Percentiles rank a stretch among this genome's conserved stretches.
These are phyloP conservation scores for Beverwykella pulmonaria DNA, from an alignment of 495 filamentous ascomycete species.

Conservation along the genomic window DNA sequence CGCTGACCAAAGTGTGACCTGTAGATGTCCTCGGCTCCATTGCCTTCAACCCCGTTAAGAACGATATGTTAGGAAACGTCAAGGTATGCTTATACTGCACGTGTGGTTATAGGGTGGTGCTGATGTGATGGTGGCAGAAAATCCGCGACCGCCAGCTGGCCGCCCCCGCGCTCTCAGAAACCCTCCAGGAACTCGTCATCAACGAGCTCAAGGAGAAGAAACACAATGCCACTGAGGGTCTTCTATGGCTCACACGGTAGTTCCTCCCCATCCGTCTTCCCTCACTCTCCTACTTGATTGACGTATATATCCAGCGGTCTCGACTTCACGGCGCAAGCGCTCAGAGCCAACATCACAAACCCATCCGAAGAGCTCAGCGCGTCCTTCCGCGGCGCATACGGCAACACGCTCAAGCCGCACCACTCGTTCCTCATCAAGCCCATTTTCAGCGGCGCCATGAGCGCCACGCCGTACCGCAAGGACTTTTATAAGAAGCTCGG, in stretches of 20 bases:
- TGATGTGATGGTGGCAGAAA: conserved; percentile 59
- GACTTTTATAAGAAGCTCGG: conserved; percentile 90
- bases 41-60: conserved; percentile 86
- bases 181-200: conserved; percentile 76
- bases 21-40: conserved; percentile 82
- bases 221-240: conserved; percentile 81
- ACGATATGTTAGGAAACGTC: conserved; percentile 87
- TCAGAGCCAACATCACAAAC: conserved; percentile 73
- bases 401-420: conserved; percentile 81
- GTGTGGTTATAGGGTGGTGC: background rate
- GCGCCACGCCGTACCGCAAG: conserved; percentile 84
- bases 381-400: conserved; percentile 87
- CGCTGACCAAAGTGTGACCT: no score
- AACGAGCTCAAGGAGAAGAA: conserved; percentile 88
- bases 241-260: conserved; percentile 90
- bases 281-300: conserved; percentile 6
- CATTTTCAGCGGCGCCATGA: conserved; percentile 89
- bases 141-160: conserved; percentile 79
- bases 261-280: conserved; percentile 16
- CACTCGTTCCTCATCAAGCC: conserved; percentile 86
- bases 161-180: conserved; percentile 73
- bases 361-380: conserved; percentile 70
- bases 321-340: conserved; percentile 85
- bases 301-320: conserved; percentile 64
- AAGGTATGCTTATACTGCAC: conserved; percentile 65